A percentile compares a stretch with the other conserved stretches of the same genome.
phyloP scores from a whole-genome alignment of 1,284 basidiomycete genomes.

The Pseudozyma thailandica region DNA sequence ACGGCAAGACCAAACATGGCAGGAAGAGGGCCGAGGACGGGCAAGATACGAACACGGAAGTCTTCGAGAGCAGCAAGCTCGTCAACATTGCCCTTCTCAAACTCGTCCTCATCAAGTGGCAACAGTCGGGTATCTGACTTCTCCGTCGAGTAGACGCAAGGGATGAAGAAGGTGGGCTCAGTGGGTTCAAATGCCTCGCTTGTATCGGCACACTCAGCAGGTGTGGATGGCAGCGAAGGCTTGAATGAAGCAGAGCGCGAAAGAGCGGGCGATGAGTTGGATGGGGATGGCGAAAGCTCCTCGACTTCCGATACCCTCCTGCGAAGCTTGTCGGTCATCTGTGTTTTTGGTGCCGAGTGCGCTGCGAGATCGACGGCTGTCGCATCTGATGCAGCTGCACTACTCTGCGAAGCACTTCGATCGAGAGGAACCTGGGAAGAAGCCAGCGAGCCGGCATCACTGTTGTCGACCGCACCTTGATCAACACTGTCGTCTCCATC shows the following conservation, averaged over 20 bases:
- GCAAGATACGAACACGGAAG: constrained; percentile 89
- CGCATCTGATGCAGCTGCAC: constrained; percentile 39
- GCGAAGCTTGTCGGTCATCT: constrained; percentile 10
- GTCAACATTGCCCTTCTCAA: constrained; percentile 86
- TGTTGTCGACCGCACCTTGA: neutral
- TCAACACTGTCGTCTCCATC: constrained; percentile 17
- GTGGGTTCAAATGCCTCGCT: constrained; percentile 11
- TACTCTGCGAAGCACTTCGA: constrained; percentile 31
- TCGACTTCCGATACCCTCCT: constrained; percentile 36
- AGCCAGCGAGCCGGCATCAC: neutral
- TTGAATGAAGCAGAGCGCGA: constrained; percentile 37
- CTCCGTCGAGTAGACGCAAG: constrained; percentile 89
- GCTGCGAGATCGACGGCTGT: constrained; percentile 38
- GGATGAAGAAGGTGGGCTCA: constrained; percentile 52
- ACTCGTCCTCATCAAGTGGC: constrained; percentile 91
- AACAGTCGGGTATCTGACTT: constrained; percentile 83
- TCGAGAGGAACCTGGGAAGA: constrained; percentile 7
- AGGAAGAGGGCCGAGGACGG: constrained; percentile 76
- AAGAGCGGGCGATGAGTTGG: constrained; percentile 29
- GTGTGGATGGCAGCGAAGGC: constrained; percentile 16
- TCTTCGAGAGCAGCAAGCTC: constrained; percentile 92
- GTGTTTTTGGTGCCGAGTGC: constrained; percentile 18
- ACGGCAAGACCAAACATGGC: constrained; percentile 67
- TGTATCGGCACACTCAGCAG: constrained; percentile 6
- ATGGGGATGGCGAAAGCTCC: constrained; percentile 40